Conservation (phyloP, 495 filamentous ascomycete species). For the Lepidopterella palustris region DNA sequence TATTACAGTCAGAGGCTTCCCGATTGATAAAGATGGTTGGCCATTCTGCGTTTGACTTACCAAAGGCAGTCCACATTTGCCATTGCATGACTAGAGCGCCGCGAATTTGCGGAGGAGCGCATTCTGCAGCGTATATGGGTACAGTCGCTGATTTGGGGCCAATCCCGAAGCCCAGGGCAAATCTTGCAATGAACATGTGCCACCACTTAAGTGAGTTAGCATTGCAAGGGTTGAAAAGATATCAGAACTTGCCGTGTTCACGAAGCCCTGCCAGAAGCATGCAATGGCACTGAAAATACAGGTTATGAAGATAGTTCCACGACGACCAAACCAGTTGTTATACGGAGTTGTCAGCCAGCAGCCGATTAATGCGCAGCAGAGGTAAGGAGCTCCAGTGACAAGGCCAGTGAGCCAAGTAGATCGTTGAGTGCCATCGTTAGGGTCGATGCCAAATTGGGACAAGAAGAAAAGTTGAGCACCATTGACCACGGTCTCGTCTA, state of each 20-base stretch:
- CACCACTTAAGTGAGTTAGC: conserved; percentile 54
- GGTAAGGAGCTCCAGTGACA: conserved; percentile 58
- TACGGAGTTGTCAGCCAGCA: conserved; percentile 81
- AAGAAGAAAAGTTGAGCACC: conserved; percentile 67
- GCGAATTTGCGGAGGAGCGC: conserved; percentile 61
- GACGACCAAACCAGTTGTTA: conserved; percentile 71
- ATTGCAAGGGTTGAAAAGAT: background rate
- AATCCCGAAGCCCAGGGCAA: conserved; percentile 54
- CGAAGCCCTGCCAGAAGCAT: conserved; percentile 72
- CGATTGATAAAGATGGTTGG: background rate
- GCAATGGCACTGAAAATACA: conserved; percentile 59
- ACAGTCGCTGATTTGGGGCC: conserved; percentile 77
- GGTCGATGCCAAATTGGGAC: conserved; percentile 60
- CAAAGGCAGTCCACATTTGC: conserved; percentile 69
- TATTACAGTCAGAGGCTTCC: conserved; percentile 1
- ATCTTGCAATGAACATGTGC: conserved; percentile 43
- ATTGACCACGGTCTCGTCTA: conserved; percentile 65
- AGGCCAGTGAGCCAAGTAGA: conserved; percentile 61
- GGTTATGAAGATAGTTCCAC: conserved; percentile 77
- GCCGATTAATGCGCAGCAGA: conserved; percentile 68
- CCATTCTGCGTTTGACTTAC: too few species aligned
- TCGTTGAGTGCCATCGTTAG: background rate
- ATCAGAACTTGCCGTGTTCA: too few species aligned
- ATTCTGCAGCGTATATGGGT: conserved; percentile 74
- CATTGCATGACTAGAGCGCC: conserved; percentile 76